Conservation (phyloP, 495 filamentous ascomycete genomes). For the Podospora fimiseda region DNA sequence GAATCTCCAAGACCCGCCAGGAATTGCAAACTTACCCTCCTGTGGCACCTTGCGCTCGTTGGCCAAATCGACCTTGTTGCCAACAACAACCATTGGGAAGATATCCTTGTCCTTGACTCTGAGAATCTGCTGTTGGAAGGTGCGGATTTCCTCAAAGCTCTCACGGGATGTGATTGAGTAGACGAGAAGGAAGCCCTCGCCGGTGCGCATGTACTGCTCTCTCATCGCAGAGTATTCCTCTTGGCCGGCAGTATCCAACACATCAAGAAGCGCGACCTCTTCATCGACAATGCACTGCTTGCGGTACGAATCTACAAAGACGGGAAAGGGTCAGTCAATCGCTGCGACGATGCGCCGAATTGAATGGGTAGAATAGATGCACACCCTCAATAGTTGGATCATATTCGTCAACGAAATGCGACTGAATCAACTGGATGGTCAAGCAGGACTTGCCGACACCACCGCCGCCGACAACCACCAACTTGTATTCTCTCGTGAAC, state of each 20-base stretch:
- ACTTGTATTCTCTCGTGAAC: conserved; percentile 98
- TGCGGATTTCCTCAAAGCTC: conserved; percentile 96
- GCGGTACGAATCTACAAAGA: conserved; percentile 82
- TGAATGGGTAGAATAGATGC: conserved; percentile 18
- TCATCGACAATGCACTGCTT: conserved; percentile 99
- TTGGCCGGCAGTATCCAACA: conserved; percentile 95
- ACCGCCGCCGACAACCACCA: conserved; percentile 96
- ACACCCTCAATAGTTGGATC: conserved; percentile 98
- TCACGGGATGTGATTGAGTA: conserved; percentile 97
- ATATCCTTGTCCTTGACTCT: conserved; percentile 98
- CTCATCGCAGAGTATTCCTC: conserved; percentile 99
- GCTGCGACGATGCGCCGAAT: neutral
- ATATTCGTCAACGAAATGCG: conserved; percentile 98
- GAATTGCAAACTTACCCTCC: conserved; percentile 58
- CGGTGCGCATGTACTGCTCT: conserved; percentile 99
- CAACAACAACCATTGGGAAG: conserved; percentile 99
- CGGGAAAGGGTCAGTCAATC: neutral
- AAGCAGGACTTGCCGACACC: conserved; percentile 98
- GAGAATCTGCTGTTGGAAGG: conserved; percentile 97
- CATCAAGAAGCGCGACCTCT: conserved; percentile 92
- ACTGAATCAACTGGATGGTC: conserved; percentile 98
- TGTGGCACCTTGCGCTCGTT: conserved; percentile 80
- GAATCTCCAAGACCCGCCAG: neutral
- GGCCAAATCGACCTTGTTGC: conserved; percentile 98
- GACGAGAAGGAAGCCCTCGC: conserved; percentile 94